Evolutionary conservation across 352 stramenopile genomes (phyloP).

Genomic region (Globisporangium abappressorium): DNA sequence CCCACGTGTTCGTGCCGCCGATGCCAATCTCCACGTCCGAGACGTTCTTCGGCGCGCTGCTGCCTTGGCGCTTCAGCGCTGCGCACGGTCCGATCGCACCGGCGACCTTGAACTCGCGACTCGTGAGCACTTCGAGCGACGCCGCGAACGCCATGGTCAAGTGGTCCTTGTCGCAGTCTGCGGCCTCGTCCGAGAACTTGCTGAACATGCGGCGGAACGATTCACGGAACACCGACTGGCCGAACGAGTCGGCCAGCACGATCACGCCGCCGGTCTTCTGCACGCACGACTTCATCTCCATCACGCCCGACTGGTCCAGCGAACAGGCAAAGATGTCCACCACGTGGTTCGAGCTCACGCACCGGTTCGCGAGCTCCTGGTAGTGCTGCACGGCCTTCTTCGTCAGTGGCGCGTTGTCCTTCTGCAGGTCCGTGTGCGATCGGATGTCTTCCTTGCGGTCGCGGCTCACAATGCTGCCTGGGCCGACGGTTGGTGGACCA

Average conservation of each 20-base stretch:
- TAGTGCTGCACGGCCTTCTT: slow-evolving; percentile 97
- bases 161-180: slow-evolving; percentile 93
- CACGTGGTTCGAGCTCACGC: slow-evolving; percentile 91
- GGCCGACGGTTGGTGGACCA: slow-evolving; percentile 95
- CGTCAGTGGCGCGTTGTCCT: slow-evolving; percentile 93
- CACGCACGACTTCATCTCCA: slow-evolving; percentile 98
- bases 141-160: slow-evolving; percentile 96
- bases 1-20: slow-evolving; percentile 91
- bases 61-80: slow-evolving; percentile 93
- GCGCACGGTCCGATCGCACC: slow-evolving; percentile 97
- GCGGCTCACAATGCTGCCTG: slow-evolving; percentile 94
- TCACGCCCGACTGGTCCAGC: slow-evolving; percentile 96
- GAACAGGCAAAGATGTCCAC: slow-evolving; percentile 99
- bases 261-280: slow-evolving; percentile 99
- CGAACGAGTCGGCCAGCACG: slow-evolving; percentile 97
- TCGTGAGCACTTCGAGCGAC: slow-evolving; percentile 96
- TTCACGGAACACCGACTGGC: slow-evolving; percentile 99
- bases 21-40: slow-evolving; percentile 96
- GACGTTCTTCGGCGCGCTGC: slow-evolving; percentile 86
- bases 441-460: slow-evolving; percentile 97
- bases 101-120: slow-evolving; percentile 98
- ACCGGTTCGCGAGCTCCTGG: slow-evolving; percentile 92
- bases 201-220: slow-evolving; percentile 97
- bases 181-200: slow-evolving; percentile 93
- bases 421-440: slow-evolving; percentile 93